Conservation (phyloP, 352 stramenopile species). For the Pythium brassicae region DNA sequence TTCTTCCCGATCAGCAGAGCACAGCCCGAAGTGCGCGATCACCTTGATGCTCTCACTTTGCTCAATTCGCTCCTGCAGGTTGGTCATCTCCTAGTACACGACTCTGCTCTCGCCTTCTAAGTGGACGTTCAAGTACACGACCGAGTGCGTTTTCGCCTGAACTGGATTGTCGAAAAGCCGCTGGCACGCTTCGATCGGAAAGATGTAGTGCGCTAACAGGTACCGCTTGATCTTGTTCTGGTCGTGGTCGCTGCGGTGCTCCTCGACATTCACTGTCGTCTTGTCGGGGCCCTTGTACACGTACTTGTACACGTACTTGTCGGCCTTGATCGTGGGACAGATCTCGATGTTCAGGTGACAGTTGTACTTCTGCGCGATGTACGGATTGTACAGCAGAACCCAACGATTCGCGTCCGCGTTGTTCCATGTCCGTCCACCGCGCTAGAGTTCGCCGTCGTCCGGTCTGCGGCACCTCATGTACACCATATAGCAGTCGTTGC, state of each 20-base stretch:
- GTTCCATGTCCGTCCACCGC: neutral
- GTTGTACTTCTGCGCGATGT: neutral
- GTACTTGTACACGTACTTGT: conserved; percentile 4
- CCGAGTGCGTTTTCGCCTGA: conserved; percentile 18
- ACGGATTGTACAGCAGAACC: neutral
- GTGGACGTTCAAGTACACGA: conserved; percentile 13
- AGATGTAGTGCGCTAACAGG: conserved; percentile 25
- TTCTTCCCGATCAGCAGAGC: conserved; percentile 2
- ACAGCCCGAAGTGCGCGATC: conserved; percentile 17
- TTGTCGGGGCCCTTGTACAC: conserved; percentile 3
- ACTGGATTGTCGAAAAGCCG: conserved; percentile 19
- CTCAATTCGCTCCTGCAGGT: no score
- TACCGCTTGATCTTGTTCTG: conserved; percentile 25
- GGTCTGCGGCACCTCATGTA: neutral
- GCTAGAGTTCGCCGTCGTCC: neutral
- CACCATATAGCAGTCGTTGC: neutral
- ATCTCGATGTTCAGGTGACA: neutral
- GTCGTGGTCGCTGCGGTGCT: neutral
- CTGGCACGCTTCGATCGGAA: conserved; percentile 22
- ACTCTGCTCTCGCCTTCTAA: conserved; percentile 4
- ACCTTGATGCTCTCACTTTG: neutral
- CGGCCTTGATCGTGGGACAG: neutral
- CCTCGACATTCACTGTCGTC: neutral
- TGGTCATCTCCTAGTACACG: neutral
- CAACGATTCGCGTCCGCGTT: neutral